Percentiles rank a stretch among this genome's conserved stretches.
Evolutionary conservation across 1,284 basidiomycete species (phyloP).

Genomic region (Takashimella koratensis): DNA sequence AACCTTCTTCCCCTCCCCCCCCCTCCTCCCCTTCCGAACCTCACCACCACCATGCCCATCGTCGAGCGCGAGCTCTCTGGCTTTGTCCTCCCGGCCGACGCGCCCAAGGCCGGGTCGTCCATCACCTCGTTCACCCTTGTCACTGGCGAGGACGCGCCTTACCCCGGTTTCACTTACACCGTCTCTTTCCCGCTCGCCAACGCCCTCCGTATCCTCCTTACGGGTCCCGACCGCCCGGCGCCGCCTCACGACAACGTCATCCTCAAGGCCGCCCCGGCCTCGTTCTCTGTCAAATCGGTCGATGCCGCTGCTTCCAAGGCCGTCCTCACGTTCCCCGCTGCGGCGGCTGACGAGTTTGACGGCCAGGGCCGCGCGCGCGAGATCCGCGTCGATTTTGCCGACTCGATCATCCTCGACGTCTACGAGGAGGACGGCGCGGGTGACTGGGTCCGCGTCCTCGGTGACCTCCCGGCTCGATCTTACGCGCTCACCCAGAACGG

Average conservation of each 20-base stretch:
- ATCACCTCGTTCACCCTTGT: conserved; percentile 28
- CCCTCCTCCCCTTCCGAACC: not conserved
- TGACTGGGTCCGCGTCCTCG: conserved; percentile 30
- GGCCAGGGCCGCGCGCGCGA: conserved; percentile 20
- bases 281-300: conserved; percentile 24
- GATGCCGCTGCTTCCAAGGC: conserved; percentile 23
- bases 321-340: conserved; percentile 28
- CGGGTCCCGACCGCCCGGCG: conserved; percentile 41
- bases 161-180: conserved; percentile 37
- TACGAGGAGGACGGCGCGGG: conserved; percentile 31
- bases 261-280: conserved; percentile 21
- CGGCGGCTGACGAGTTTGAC: conserved; percentile 19
- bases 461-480: conserved; percentile 44
- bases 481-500: conserved; percentile 48
- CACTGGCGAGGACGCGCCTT: conserved; percentile 16
- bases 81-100: conserved; percentile 5
- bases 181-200: conserved; percentile 42
- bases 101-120: conserved; percentile 7
- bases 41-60: conserved; percentile 12
- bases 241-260: conserved; percentile 49
- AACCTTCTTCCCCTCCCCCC: no score
- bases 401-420: conserved; percentile 35
- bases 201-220: conserved; percentile 40
- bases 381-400: conserved; percentile 26
- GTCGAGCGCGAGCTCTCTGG: conserved; percentile 25